Evolutionary conservation across 2,329 filamentous ascomycete species (phyloP).

Genomic region (Diaporthe ampelina): DNA sequence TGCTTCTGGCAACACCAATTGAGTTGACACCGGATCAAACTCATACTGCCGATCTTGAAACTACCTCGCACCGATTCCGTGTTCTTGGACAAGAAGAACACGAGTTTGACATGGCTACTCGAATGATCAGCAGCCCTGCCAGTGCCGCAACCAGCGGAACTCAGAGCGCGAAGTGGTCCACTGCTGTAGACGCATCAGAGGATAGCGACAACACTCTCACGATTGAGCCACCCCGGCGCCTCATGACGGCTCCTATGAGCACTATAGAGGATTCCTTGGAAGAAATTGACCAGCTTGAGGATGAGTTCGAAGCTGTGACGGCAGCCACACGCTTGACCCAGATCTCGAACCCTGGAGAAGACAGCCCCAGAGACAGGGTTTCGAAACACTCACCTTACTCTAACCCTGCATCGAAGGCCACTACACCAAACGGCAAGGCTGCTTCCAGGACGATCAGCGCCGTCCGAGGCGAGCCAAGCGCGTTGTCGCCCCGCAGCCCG

Average conservation of each 20-base stretch:
- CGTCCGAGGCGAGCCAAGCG: neutral
- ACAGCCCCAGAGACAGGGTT: neutral
- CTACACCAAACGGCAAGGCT: neutral
- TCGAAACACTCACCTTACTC: slow-evolving; percentile 10
- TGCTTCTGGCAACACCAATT: slow-evolving; percentile 63
- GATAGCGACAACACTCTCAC: slow-evolving; percentile 40
- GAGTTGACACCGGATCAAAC: slow-evolving; percentile 39
- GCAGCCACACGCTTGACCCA: slow-evolving; percentile 37
- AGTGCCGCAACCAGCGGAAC: slow-evolving; percentile 8
- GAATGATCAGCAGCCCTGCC: neutral
- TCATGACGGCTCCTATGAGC: slow-evolving; percentile 36
- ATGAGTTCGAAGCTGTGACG: slow-evolving; percentile 68
- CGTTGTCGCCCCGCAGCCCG: slow-evolving; percentile 12
- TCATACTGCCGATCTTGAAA: slow-evolving; percentile 10
- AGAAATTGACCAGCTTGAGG: slow-evolving; percentile 72
- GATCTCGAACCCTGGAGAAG: neutral
- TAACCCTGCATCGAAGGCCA: slow-evolving; percentile 3
- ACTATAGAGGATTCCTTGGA: slow-evolving; percentile 74
- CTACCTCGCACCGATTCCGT: slow-evolving; percentile 35
- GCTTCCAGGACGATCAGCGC: slow-evolving; percentile 2
- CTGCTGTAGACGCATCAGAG: slow-evolving; percentile 34
- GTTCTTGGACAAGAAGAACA: slow-evolving; percentile 27
- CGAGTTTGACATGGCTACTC: slow-evolving; percentile 31
- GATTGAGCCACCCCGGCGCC: slow-evolving; percentile 28
- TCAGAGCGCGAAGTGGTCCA: slow-evolving; percentile 39